Base-by-base conservation (phyloP, 495 filamentous ascomycete species). In the Tuber microsphaerosporum region DNA sequence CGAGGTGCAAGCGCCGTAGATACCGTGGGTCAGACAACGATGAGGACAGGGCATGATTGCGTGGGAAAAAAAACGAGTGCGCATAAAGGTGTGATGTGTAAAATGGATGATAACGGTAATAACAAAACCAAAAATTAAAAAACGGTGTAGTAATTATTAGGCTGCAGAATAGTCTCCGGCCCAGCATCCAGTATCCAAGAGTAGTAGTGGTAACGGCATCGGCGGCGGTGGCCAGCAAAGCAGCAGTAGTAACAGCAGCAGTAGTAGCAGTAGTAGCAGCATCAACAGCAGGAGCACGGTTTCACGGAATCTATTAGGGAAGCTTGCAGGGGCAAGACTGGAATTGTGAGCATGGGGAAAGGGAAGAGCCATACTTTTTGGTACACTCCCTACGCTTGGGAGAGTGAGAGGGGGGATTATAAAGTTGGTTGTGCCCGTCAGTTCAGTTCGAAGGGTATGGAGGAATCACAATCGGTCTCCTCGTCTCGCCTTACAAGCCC, bases 381-480 rank as follows among this genome's bases (percentile, higher is more conserved):
- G 56, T 65, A 65, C 56, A 65, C 56, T 65, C 56, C n/a, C 56
- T 31, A 65, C 56, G n/a, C 56, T 31, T n/a, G 56, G 56, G 56
- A 65, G 56, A 31, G 56, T 65, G 56, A n/a, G 56, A 26, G n/a
- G n/a, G 56, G 42, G 56, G 56, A 31, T n/a, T 65, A 65, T 65
- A 65, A 65, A 65, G 56, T 65, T 31, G 56, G n/a, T 31, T 26
- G 56, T 65, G 26, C 56, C 56, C 56, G 56, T 65, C 56, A 65
- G 56, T 31, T 31, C 26, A 65, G 26, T 65, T 65, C 56, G 56
- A 65, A 31, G 56, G 26, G 56, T 65, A 65, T 31, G 26, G 56
- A 65, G 26, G n/a, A 65, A 65, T 65, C 56, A 65, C 56, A 65
- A 65, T 65, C 56, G 56, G 56, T 31, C 56, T 65, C 56, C 56